These are phyloP conservation scores for Solanum medicagineum DNA, from an alignment of 257 asterid genomes.

Conservation along the genomic window DNA sequence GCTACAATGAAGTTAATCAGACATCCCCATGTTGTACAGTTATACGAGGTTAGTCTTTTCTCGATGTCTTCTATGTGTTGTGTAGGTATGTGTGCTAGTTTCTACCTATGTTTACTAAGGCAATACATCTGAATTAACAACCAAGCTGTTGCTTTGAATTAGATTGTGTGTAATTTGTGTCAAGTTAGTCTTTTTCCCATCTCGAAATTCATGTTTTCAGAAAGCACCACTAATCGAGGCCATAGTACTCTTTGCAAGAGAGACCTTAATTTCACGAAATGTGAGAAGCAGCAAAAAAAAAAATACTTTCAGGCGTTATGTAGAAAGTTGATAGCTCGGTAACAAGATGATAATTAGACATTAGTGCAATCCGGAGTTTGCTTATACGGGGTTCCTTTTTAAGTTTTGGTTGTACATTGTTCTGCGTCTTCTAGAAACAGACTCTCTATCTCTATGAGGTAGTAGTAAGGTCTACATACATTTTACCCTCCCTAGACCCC, in stretches of 20 bases:
- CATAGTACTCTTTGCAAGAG: not conserved
- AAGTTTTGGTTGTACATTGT: not conserved
- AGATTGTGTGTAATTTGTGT: not conserved
- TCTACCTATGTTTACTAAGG: not conserved
- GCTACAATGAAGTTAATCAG: conserved; percentile 79
- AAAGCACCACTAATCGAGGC: not conserved
- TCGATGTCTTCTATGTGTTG: not conserved
- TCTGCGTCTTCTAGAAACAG: too few relatives aligned
- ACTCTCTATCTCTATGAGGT: too few relatives aligned
- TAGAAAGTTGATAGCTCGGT: not conserved
- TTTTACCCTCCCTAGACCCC: too few relatives aligned
- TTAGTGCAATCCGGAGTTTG: not conserved
- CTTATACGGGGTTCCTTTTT: not conserved
- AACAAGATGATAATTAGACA: not conserved
- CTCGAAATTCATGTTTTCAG: not conserved
- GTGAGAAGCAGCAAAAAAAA: not conserved
- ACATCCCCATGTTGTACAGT: conserved; percentile 73
- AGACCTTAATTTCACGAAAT: not conserved
- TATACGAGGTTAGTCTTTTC: conserved; percentile 47
- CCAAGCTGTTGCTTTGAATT: not conserved
- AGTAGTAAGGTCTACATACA: too few relatives aligned
- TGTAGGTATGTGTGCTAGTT: not conserved
- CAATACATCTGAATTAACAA: not conserved
- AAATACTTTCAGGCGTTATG: not conserved
- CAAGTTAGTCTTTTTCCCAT: not conserved